These are phyloP conservation scores for Kazachstania psychrophila DNA, from an alignment of 805 yeast species.

Conservation along the genomic window DNA sequence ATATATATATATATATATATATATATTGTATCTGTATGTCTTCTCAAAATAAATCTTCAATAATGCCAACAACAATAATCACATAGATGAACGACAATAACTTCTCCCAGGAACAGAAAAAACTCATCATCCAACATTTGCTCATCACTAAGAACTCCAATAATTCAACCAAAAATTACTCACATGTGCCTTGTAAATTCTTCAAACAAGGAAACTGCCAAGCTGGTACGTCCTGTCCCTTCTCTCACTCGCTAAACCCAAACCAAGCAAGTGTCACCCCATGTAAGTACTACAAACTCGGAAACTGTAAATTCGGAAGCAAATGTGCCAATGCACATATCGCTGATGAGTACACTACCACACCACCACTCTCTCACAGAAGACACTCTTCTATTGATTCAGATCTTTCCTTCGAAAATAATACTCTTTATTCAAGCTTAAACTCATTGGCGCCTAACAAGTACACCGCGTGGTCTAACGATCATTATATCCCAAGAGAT, in stretches of 20 bases:
- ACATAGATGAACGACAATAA: too few relatives aligned
- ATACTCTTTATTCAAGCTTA: too few relatives aligned
- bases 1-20: too few relatives aligned
- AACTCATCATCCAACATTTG: conserved; percentile 21
- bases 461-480: background rate
- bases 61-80: too few relatives aligned
- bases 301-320: conserved; percentile 92
- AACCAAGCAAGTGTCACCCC: conserved; percentile 35
- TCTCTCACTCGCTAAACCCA: conserved; percentile 65
- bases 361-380: too few relatives aligned
- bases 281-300: conserved; percentile 90
- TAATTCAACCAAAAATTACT: conserved; percentile 19
- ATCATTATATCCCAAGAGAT: too few relatives aligned
- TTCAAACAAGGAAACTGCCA: conserved; percentile 88
- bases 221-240: conserved; percentile 88
- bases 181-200: conserved; percentile 96
- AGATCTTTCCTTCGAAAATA: too few relatives aligned
- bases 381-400: too few relatives aligned
- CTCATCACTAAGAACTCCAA: conserved; percentile 22
- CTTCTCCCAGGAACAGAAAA: conserved; percentile 22
- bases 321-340: conserved; percentile 93
- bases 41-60: too few relatives aligned
- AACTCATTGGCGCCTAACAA: background rate
- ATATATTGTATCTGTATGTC: too few relatives aligned
- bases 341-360: background rate